A percentile compares a stretch with the other conserved stretches of the same genome.
Conservation (phyloP, 371 early-diverging fungal species). For the Neoconidiobolus thromboides region DNA sequence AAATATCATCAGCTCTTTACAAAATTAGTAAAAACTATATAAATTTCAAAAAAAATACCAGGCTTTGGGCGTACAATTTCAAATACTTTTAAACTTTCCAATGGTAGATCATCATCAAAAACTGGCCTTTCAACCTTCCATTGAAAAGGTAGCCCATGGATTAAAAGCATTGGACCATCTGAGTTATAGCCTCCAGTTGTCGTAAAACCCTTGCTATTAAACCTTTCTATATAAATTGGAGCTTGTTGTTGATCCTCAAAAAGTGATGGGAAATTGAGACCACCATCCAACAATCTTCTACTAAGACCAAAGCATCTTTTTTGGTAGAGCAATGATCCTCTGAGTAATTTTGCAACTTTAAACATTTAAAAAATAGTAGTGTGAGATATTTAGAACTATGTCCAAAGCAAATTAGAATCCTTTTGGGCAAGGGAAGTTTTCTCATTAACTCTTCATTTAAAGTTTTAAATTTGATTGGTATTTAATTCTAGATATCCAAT, state of each 20-base stretch:
- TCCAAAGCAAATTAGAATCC: too few relatives aligned
- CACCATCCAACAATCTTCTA: too few relatives aligned
- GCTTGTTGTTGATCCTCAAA: neutral
- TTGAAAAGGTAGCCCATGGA: neutral
- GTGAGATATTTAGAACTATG: too few relatives aligned
- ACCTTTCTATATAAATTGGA: neutral
- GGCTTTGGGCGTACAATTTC: neutral
- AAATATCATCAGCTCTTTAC: constrained; percentile 8
- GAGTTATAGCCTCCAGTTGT: neutral
- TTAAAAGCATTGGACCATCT: neutral
- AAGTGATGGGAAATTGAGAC: neutral
- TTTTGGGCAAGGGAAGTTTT: too few relatives aligned
- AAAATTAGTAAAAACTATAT: neutral
- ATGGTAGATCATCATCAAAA: neutral
- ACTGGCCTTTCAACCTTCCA: neutral
- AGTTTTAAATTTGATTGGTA: too few relatives aligned
- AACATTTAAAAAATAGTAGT: too few relatives aligned
- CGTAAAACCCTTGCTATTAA: neutral
- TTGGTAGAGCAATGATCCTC: too few relatives aligned
- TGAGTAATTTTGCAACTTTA: too few relatives aligned
- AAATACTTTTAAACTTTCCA: neutral
- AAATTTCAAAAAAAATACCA: neutral
- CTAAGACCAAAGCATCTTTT: too few relatives aligned
- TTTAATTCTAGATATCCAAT: too few relatives aligned
- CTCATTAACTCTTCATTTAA: too few relatives aligned